Base-by-base conservation (phyloP, 768 basidiomycete genomes). In the Thelephora ganbajun region DNA sequence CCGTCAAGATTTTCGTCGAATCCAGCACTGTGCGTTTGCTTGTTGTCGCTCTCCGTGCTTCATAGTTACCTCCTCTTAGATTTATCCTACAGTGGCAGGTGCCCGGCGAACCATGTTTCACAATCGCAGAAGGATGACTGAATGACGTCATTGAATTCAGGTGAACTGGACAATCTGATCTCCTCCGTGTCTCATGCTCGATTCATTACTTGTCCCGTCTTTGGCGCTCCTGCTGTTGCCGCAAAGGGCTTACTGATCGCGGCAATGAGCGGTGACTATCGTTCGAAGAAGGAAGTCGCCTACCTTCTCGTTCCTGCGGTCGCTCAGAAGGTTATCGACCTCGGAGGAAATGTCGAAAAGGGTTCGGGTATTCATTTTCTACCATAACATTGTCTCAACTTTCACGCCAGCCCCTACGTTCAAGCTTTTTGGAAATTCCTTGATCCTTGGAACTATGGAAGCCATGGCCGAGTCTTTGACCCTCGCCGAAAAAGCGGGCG, bases 301-400 rank as follows among this genome's bases (percentile, higher is more conserved):
- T 74, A 86, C 57, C 67, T 83, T n/a, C 69, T 89, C 23, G 78
- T 90, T 0, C 90, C 90, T 12, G 75, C 80, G 5, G 72, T 90
- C 42, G 91, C 80, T 16, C 69, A 75, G 51, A 90, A 86, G 59
- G 76, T 80, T 26, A 63, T 81, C 18, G 91, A 93, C 60, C 70
- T 94, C 11, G 91, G 91, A 20, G 80, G 75, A 20, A 89, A 93
- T 60, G 70, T 92, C 30, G 86, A 91, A 65, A 83, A 86, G 64
- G 88, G 84, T 74, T 30, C 6, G 54, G 37, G 18, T 46, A 42
- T 13, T 34, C 18, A 23, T 14, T 4, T 11, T 43, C 39, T 20
- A 13, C 30, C 44, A 34, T 1, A 45, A 9, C 23, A 9, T 26
- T 49, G 16, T 43, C 51, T 23, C 41, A 47, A 33, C 11, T 30